Percentiles rank a stretch among this genome's conserved stretches.
These are phyloP conservation scores for Marvania coccoides DNA, from an alignment of 139 green algal species.

Conservation along the genomic window DNA sequence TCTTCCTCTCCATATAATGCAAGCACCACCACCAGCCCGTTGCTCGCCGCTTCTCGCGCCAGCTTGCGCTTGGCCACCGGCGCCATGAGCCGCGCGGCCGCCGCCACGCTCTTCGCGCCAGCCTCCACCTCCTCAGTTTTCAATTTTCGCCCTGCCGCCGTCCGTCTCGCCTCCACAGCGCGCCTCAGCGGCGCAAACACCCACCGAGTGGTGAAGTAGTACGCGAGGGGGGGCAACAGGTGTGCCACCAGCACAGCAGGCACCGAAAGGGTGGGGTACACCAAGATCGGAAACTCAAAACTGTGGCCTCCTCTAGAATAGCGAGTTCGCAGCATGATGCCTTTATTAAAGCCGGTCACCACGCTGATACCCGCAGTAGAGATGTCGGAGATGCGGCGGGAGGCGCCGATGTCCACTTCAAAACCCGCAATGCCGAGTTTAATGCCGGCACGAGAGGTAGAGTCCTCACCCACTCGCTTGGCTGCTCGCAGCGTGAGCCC, in stretches of 20 bases:
- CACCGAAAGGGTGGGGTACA: constrained; percentile 12
- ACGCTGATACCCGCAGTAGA: constrained; percentile 14
- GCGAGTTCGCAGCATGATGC: constrained; percentile 29
- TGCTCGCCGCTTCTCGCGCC: constrained; percentile 13
- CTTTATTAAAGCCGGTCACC: constrained; percentile 10
- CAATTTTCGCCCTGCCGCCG: not conserved
- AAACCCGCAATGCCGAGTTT: constrained; percentile 17
- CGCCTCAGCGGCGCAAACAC: constrained; percentile 27
- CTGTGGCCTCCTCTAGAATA: constrained; percentile 28
- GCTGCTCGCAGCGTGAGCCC: constrained; percentile 8
- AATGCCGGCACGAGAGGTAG: not conserved
- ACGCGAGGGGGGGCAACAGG: constrained; percentile 23
- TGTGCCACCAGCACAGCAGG: constrained; percentile 15
- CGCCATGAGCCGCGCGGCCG: constrained; percentile 19
- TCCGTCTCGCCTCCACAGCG: not conserved
- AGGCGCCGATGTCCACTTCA: constrained; percentile 34
- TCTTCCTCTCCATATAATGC: constrained; percentile 37
- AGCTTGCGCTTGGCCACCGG: constrained; percentile 34
- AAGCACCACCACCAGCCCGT: constrained; percentile 34
- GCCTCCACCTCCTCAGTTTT: not conserved
- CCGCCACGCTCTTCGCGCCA: not conserved
- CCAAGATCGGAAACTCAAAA: constrained; percentile 44
- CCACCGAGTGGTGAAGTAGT: not conserved
- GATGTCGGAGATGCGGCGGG: constrained; percentile 13
- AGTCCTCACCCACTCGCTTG: not conserved